phyloP scores from a whole-genome alignment of 495 filamentous ascomycete genomes.

The Sordaria brevicollis region DNA sequence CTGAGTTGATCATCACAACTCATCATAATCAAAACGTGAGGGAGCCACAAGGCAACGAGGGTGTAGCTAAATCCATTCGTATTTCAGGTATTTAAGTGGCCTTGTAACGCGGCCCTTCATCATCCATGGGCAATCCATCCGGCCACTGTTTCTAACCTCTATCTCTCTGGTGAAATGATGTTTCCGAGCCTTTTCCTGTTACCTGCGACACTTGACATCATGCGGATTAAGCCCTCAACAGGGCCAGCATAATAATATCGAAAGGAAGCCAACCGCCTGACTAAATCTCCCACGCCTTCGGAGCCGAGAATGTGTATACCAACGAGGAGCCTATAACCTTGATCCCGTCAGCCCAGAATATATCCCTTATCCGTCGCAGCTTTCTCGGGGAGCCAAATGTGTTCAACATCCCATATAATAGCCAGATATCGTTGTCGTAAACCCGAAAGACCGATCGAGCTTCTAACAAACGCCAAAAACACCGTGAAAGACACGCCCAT shows the following conservation, averaged over 20 bases:
- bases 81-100: neutral
- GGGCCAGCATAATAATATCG: neutral
- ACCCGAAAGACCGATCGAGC: neutral
- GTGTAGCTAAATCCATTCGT: neutral
- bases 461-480: neutral
- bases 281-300: neutral
- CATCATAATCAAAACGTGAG: no score
- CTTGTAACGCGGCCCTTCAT: neutral
- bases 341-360: neutral
- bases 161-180: neutral
- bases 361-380: neutral
- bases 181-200: neutral
- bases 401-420: neutral
- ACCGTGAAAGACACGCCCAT: neutral
- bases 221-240: neutral
- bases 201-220: neutral
- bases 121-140: neutral
- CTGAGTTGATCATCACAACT: no score
- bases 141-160: neutral
- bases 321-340: neutral
- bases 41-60: no score
- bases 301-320: neutral
- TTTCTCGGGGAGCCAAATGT: neutral
- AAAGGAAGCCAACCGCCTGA: neutral
- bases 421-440: neutral